These are phyloP conservation scores for Oryza coarctata DNA, from an alignment of 176 grass and related monocot genomes.

Conservation along the genomic window DNA sequence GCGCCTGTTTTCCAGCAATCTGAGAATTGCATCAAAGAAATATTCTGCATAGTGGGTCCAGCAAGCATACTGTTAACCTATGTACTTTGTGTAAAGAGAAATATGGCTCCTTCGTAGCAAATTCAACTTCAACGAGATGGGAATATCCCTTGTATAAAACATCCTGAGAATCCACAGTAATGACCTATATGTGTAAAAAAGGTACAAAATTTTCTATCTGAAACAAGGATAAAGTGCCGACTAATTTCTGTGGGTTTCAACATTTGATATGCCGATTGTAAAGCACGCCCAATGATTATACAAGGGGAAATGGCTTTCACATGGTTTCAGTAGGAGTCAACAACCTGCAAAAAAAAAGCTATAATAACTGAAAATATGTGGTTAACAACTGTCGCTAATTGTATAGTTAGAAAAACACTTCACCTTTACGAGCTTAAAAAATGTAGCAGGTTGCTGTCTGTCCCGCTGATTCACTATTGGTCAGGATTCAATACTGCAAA, in stretches of 20 bases:
- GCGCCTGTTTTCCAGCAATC: background rate
- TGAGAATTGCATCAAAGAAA: slow-evolving; percentile 34
- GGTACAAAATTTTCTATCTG: slow-evolving; percentile 49
- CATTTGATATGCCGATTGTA: slow-evolving; percentile 24
- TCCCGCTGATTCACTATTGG: slow-evolving; percentile 46
- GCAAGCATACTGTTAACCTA: slow-evolving; percentile 26
- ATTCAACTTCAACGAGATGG: slow-evolving; percentile 9
- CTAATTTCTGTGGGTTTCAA: slow-evolving; percentile 15
- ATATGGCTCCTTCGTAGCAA: slow-evolving; percentile 11
- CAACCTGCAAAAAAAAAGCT: slow-evolving; percentile 25
- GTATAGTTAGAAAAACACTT: background rate
- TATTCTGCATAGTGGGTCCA: background rate
- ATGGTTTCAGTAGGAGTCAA: slow-evolving; percentile 27
- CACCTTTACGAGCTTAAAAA: slow-evolving; percentile 46
- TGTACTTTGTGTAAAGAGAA: slow-evolving; percentile 37
- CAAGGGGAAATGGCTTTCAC: slow-evolving; percentile 24
- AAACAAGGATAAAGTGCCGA: background rate
- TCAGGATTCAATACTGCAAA: slow-evolving; percentile 63
- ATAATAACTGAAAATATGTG: background rate
- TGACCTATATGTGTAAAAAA: slow-evolving; percentile 21
- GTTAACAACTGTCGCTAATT: background rate
- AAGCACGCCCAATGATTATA: slow-evolving; percentile 15
- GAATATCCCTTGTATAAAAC: slow-evolving; percentile 18
- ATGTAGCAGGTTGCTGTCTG: slow-evolving; percentile 41
- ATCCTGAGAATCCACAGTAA: slow-evolving; percentile 12